Evolutionary conservation across 371 early-diverging fungal genomes (phyloP).

Genomic region (Vairimorpha necatrix): DNA sequence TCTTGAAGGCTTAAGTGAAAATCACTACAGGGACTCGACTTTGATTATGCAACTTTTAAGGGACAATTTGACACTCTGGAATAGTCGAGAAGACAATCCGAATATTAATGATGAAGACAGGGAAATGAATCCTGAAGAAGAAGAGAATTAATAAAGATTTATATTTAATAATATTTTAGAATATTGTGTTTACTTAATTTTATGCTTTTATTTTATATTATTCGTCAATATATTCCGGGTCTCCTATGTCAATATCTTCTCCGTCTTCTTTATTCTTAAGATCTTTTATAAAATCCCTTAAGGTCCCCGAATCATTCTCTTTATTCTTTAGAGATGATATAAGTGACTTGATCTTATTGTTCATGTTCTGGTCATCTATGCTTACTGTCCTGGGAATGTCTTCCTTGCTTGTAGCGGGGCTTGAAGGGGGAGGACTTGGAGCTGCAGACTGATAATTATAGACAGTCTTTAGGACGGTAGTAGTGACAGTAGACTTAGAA

Average conservation of each 20-base stretch:
- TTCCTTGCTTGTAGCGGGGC: too few relatives aligned
- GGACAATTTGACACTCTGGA: constrained; percentile 99
- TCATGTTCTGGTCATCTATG: background rate
- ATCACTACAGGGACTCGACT: constrained; percentile 98
- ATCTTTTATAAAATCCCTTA: background rate
- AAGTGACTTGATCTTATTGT: background rate
- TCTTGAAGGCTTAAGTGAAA: constrained; percentile 92
- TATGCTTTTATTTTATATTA: background rate
- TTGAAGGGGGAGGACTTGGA: too few relatives aligned
- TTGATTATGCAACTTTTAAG: constrained; percentile 98
- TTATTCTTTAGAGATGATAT: background rate
- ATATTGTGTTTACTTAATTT: background rate
- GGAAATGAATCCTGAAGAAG: constrained; percentile 18
- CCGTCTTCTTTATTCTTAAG: background rate
- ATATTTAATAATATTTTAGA: background rate
- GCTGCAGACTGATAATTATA: background rate
- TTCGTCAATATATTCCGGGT: background rate
- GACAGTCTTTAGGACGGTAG: background rate
- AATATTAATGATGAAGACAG: constrained; percentile 19
- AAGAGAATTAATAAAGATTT: constrained; percentile 18
- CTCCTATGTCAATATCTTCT: constrained; percentile 6
- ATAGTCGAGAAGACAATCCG: constrained; percentile 62
- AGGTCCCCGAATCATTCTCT: background rate
- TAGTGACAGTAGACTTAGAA: background rate
- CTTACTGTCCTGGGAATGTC: background rate